Conservation (phyloP, 768 basidiomycete genomes). For the Psilocybe cyanescens region DNA sequence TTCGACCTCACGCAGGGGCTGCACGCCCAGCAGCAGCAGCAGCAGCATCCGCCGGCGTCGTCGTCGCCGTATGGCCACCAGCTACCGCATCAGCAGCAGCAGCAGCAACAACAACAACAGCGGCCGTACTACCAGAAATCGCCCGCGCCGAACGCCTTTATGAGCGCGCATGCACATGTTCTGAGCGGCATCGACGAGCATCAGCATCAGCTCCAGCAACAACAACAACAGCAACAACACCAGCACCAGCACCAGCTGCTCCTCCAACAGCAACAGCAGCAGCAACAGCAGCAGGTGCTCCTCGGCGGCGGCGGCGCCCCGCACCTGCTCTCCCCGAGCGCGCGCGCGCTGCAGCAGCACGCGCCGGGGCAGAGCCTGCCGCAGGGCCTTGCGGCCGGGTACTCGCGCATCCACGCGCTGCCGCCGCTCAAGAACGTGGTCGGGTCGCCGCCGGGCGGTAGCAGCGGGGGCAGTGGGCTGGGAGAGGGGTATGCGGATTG, state of each 20-base stretch:
- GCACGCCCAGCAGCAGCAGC: constrained; percentile 12
- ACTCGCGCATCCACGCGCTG: constrained; percentile 85
- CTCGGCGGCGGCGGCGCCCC: constrained; percentile 6
- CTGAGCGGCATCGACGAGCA: not conserved
- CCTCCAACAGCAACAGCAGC: not conserved
- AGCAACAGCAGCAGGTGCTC: not conserved
- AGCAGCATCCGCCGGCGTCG: not conserved
- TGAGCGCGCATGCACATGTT: no score
- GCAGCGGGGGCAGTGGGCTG: constrained; percentile 27
- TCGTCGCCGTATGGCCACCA: not conserved
- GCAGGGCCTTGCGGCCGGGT: constrained; percentile 89
- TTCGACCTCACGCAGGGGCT: constrained; percentile 49
- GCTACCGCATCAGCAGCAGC: constrained; percentile 9
- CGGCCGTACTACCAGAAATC: no score
- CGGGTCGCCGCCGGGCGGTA: constrained; percentile 31
- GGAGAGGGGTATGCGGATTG: constrained; percentile 31
- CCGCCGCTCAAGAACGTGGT: constrained; percentile 43
- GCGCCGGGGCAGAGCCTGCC: constrained; percentile 92
- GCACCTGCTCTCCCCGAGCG: constrained; percentile 62
- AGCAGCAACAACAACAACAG: not conserved
- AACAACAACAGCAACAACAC: not conserved
- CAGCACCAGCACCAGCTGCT: not conserved
- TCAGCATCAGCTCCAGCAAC: not conserved
- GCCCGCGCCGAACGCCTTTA: no score
- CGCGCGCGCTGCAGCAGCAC: constrained; percentile 83